These are phyloP conservation scores for Aureobasidium subglaciale DNA, from an alignment of 2,329 filamentous ascomycete genomes.

Conservation along the genomic window DNA sequence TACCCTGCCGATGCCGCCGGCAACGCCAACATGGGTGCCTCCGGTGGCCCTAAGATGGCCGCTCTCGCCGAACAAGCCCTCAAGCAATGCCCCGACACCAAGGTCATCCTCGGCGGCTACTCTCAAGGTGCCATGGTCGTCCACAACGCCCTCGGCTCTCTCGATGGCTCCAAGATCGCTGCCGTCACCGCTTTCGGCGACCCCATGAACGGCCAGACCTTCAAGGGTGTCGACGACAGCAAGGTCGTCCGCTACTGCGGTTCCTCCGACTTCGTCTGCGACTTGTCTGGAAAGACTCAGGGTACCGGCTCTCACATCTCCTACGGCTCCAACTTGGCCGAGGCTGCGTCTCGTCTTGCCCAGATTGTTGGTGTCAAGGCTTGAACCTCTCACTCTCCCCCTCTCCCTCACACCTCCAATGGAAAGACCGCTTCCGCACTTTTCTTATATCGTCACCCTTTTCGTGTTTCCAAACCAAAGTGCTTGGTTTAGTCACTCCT, in stretches of 20 bases:
- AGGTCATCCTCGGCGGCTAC: constrained; percentile 25
- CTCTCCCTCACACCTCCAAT: not conserved
- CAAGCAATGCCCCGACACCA: constrained; percentile 23
- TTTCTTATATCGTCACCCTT: not conserved
- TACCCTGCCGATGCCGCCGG: constrained; percentile 22
- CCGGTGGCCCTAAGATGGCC: constrained; percentile 22
- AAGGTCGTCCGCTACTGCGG: constrained; percentile 23
- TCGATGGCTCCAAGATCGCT: constrained; percentile 22
- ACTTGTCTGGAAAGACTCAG: constrained; percentile 17
- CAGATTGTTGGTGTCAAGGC: constrained; percentile 11
- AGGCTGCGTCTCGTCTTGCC: constrained; percentile 21
- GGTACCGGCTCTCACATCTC: constrained; percentile 21
- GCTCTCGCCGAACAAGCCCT: constrained; percentile 21
- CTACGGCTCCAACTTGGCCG: constrained; percentile 21
- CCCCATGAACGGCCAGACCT: constrained; percentile 22
- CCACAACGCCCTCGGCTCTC: constrained; percentile 20
- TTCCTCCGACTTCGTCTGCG: constrained; percentile 20
- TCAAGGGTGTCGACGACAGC: constrained; percentile 21
- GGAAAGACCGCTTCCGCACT: too few relatives aligned
- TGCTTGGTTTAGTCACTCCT: not conserved
- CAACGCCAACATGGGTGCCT: constrained; percentile 18
- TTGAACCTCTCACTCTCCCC: not conserved
- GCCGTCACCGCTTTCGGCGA: constrained; percentile 26
- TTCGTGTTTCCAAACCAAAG: not conserved
- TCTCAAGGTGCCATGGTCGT: constrained; percentile 23